A percentile compares a stretch with the other conserved stretches of the same genome.
Evolutionary conservation across 345 rosid species (phyloP).

Genomic region (Arabidopsis arenosa): DNA sequence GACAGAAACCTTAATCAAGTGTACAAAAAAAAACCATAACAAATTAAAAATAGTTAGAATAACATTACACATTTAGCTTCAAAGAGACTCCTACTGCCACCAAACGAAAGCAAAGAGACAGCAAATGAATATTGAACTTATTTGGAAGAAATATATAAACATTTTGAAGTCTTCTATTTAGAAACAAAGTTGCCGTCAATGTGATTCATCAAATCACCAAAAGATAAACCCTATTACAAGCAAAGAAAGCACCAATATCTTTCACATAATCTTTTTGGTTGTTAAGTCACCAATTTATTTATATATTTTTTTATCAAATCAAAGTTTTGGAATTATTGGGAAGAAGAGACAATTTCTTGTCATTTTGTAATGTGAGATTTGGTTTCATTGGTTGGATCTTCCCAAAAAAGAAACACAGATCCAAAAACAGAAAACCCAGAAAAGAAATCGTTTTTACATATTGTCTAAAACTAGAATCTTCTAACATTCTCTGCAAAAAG

Average conservation of each 20-base stretch:
- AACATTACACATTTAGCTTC: constrained; percentile 41
- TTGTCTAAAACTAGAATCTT: constrained; percentile 35
- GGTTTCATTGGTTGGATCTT: constrained; percentile 40
- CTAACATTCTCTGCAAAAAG: constrained; percentile 20
- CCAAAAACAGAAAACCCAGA: constrained; percentile 34
- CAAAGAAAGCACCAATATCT: constrained; percentile 41
- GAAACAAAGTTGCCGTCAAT: constrained; percentile 43
- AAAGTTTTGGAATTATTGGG: constrained; percentile 30
- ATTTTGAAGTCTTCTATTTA: constrained; percentile 25
- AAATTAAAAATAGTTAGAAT: constrained; percentile 51
- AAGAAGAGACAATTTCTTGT: constrained; percentile 42
- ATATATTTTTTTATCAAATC: neutral
- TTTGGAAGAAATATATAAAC: constrained; percentile 21
- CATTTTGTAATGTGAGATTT: constrained; percentile 37
- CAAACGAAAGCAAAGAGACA: constrained; percentile 58
- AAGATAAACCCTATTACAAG: constrained; percentile 44
- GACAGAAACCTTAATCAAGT: constrained; percentile 44
- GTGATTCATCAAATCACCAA: constrained; percentile 29
- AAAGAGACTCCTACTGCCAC: constrained; percentile 47
- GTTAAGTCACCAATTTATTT: constrained; percentile 31
- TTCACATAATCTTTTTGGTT: constrained; percentile 39
- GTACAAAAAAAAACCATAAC: constrained; percentile 38
- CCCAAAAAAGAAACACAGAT: constrained; percentile 42
- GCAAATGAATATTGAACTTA: constrained; percentile 14
- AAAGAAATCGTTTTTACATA: constrained; percentile 17